These are phyloP conservation scores for Stereum hirsutum DNA, from an alignment of 1,284 basidiomycete species.

Conservation along the genomic window DNA sequence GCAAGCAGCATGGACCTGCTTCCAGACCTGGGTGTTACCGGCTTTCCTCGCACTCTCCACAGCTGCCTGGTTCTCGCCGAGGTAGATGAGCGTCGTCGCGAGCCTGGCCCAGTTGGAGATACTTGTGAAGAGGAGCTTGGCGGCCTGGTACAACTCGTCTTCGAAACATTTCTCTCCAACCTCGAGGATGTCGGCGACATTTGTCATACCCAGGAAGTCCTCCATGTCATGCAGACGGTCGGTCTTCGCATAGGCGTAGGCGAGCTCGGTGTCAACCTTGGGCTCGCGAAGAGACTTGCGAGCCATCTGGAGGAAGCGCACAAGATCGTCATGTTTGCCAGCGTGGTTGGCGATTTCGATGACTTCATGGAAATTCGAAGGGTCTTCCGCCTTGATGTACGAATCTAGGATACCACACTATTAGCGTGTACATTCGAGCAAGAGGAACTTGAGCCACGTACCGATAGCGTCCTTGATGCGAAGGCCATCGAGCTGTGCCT, in stretches of 20 bases:
- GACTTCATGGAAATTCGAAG: conserved; percentile 92
- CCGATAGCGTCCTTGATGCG: conserved; percentile 98
- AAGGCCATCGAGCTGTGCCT: conserved; percentile 98
- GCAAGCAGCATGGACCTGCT: conserved; percentile 98
- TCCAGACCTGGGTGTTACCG: conserved; percentile 99
- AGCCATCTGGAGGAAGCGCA: conserved; percentile 99
- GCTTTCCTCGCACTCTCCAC: conserved; percentile 99
- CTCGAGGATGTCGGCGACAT: conserved; percentile 92
- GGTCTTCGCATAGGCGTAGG: conserved; percentile 95
- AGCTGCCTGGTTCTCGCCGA: conserved; percentile 96
- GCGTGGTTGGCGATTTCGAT: conserved; percentile 95
- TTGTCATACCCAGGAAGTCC: conserved; percentile 98
- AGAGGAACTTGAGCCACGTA: conserved; percentile 21
- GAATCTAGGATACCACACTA: conserved; percentile 53
- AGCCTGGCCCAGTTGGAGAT: conserved; percentile 99
- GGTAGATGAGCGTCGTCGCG: conserved; percentile 97
- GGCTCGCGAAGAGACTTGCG: conserved; percentile 96
- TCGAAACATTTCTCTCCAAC: conserved; percentile 99
- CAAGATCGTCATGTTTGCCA: conserved; percentile 97
- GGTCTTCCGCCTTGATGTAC: conserved; percentile 98
- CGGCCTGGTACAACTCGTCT: conserved; percentile 95
- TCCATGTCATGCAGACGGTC: conserved; percentile 99
- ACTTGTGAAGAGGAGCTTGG: conserved; percentile 91
- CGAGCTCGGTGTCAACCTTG: conserved; percentile 95
- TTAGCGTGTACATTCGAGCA: neutral